Conservation (phyloP, 148 eudicot genomes). For the Persicaria tinctoria region DNA sequence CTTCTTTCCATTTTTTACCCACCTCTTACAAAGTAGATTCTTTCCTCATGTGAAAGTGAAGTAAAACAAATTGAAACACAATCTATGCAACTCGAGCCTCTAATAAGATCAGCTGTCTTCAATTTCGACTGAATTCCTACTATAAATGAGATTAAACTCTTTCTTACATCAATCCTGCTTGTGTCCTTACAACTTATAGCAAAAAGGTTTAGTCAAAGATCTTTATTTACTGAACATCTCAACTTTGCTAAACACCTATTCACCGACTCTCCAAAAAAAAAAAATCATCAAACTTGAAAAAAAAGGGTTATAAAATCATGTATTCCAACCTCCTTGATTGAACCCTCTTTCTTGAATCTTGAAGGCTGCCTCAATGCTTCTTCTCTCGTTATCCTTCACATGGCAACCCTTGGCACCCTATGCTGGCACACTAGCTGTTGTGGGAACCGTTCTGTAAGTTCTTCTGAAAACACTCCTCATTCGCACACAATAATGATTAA, state of each 20-base stretch:
- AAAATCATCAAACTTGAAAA: too few species aligned
- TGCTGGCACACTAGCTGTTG: slow-evolving; percentile 87
- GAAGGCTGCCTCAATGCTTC: slow-evolving; percentile 93
- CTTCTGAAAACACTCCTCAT: background rate
- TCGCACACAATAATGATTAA: background rate
- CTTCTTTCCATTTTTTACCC: background rate
- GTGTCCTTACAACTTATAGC: too few species aligned
- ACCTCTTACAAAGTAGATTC: background rate
- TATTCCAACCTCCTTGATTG: background rate
- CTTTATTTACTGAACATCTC: too few species aligned
- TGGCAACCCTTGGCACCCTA: slow-evolving; percentile 82
- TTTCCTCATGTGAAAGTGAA: too few species aligned
- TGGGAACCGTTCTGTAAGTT: slow-evolving; percentile 95
- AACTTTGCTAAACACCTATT: too few species aligned
- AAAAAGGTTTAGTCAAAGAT: too few species aligned
- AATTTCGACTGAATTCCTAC: too few species aligned
- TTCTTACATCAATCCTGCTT: too few species aligned
- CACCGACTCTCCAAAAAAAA: too few species aligned
- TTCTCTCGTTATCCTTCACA: slow-evolving; percentile 75
- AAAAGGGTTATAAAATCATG: background rate
- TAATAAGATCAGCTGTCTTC: too few species aligned
- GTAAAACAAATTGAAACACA: background rate
- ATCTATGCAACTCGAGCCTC: too few species aligned
- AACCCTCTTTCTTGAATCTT: slow-evolving; percentile 6
- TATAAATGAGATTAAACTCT: too few species aligned